A percentile compares a stretch with the other conserved stretches of the same genome.
phyloP scores from a whole-genome alignment of 2,329 filamentous ascomycete species.

The Ilyonectria mors-panacis region DNA sequence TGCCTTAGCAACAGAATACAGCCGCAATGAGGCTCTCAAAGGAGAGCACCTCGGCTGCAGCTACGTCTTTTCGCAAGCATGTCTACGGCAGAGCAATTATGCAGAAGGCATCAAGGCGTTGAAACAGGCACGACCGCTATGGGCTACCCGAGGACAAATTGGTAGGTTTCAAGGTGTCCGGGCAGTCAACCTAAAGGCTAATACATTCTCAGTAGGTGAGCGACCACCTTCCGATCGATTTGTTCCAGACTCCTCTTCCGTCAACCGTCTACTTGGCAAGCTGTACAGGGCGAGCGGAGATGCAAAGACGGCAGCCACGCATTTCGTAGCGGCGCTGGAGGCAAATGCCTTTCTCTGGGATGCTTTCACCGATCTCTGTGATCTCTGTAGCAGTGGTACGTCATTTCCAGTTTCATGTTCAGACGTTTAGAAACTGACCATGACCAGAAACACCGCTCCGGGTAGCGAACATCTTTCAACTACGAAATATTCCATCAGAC shows the following conservation, averaged over 20 bases:
- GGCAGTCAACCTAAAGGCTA: slow-evolving; percentile 3
- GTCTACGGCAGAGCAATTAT: slow-evolving; percentile 31
- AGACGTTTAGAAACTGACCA: not conserved
- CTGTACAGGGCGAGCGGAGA: slow-evolving; percentile 38
- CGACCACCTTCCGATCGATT: slow-evolving; percentile 25
- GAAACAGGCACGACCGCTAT: slow-evolving; percentile 29
- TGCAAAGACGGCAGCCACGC: slow-evolving; percentile 25
- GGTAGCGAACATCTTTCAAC: slow-evolving; percentile 33
- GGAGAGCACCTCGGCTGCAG: slow-evolving; percentile 37
- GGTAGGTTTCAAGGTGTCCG: slow-evolving; percentile 7
- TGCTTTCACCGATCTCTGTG: slow-evolving; percentile 40
- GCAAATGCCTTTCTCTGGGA: slow-evolving; percentile 43
- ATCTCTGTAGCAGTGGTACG: slow-evolving; percentile 25
- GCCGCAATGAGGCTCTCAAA: slow-evolving; percentile 14
- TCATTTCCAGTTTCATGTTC: not conserved
- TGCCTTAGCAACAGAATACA: slow-evolving; percentile 24
- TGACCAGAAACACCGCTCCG: slow-evolving; percentile 15
- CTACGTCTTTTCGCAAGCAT: slow-evolving; percentile 36
- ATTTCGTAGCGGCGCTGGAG: slow-evolving; percentile 35
- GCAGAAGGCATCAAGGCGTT: slow-evolving; percentile 35
- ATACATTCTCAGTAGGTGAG: slow-evolving; percentile 15
- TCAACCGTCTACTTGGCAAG: slow-evolving; percentile 36
- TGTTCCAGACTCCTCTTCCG: slow-evolving; percentile 32
- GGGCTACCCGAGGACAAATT: slow-evolving; percentile 13
- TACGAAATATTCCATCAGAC: slow-evolving; percentile 12